These are phyloP conservation scores for Thalassiosira ordinaria DNA, from an alignment of 352 stramenopile genomes.

Conservation along the genomic window DNA sequence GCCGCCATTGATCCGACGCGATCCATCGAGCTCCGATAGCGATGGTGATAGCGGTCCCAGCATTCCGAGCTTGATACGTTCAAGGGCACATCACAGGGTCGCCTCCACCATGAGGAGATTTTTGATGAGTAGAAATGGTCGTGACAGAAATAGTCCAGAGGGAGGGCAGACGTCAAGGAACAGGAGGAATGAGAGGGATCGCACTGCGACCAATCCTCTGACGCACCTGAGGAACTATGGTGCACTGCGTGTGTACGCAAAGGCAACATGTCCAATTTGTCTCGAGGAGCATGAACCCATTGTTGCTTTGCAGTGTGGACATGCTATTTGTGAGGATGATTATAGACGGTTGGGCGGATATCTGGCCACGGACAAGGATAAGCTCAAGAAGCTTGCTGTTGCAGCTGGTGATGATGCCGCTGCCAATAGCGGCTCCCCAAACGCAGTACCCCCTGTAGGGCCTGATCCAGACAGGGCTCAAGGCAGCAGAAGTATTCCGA, in stretches of 20 bases:
- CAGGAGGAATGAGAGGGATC: too few relatives aligned
- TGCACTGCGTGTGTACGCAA: slow-evolving; percentile 10
- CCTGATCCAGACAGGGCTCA: too few relatives aligned
- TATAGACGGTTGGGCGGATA: slow-evolving; percentile 30
- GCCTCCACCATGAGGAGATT: neutral
- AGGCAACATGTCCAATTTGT: slow-evolving; percentile 43
- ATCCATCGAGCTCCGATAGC: neutral
- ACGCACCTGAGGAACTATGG: slow-evolving; percentile 11
- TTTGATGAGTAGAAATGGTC: slow-evolving; percentile 1
- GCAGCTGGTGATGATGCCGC: neutral
- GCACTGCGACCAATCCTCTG: slow-evolving; percentile 3
- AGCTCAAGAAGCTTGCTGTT: slow-evolving; percentile 4
- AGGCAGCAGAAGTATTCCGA: too few relatives aligned
- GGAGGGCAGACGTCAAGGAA: too few relatives aligned
- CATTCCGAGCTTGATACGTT: neutral
- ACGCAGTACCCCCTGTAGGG: too few relatives aligned
- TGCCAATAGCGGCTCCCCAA: too few relatives aligned
- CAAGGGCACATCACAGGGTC: neutral
- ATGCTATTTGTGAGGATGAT: slow-evolving; percentile 30
- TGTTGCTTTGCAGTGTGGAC: slow-evolving; percentile 39
- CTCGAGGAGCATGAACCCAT: slow-evolving; percentile 21
- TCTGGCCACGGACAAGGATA: slow-evolving; percentile 34
- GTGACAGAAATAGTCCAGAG: neutral
- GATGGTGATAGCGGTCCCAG: neutral
- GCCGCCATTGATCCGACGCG: slow-evolving; percentile 7